Percentiles rank a stretch among this genome's conserved stretches.
These are phyloP conservation scores for Amanita molliuscula DNA, from an alignment of 768 basidiomycete species.

Conservation along the genomic window DNA sequence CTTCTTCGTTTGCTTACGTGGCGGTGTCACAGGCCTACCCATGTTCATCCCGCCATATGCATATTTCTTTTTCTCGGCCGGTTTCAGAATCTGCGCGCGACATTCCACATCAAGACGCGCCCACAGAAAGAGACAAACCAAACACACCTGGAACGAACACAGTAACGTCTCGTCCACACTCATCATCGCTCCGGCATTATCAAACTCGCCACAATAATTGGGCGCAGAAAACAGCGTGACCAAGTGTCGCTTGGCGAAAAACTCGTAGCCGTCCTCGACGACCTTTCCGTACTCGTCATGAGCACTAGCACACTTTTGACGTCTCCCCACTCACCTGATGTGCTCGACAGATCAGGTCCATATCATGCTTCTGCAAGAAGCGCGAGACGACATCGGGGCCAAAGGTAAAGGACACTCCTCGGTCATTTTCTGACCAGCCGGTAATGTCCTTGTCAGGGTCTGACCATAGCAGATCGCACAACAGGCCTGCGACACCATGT, in stretches of 20 bases:
- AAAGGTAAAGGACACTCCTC: constrained; percentile 98
- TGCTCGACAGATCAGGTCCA: constrained; percentile 97
- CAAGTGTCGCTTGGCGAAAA: constrained; percentile 95
- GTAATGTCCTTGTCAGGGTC: constrained; percentile 99
- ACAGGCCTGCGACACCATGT: constrained; percentile 49
- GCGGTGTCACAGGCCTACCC: constrained; percentile 87
- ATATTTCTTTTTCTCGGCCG: constrained; percentile 98
- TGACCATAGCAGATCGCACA: constrained; percentile 97
- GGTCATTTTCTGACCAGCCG: constrained; percentile 98
- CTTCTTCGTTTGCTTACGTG: constrained; percentile 90
- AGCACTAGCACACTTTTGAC: not conserved
- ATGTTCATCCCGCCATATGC: constrained; percentile 82
- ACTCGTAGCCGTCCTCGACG: constrained; percentile 98
- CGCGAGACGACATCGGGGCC: constrained; percentile 96
- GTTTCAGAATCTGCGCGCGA: constrained; percentile 78
- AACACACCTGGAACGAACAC: constrained; percentile 90
- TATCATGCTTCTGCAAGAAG: constrained; percentile 98
- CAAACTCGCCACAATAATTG: constrained; percentile 93
- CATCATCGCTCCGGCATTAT: constrained; percentile 99
- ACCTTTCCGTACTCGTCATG: constrained; percentile 38
- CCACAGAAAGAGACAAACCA: not conserved
- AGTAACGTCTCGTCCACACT: constrained; percentile 95
- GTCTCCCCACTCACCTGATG: constrained; percentile 65
- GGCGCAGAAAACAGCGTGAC: constrained; percentile 97
- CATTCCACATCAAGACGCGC: not conserved